Conservation (phyloP, 2,329 filamentous ascomycete genomes). For the Fusarium avenaceum region DNA sequence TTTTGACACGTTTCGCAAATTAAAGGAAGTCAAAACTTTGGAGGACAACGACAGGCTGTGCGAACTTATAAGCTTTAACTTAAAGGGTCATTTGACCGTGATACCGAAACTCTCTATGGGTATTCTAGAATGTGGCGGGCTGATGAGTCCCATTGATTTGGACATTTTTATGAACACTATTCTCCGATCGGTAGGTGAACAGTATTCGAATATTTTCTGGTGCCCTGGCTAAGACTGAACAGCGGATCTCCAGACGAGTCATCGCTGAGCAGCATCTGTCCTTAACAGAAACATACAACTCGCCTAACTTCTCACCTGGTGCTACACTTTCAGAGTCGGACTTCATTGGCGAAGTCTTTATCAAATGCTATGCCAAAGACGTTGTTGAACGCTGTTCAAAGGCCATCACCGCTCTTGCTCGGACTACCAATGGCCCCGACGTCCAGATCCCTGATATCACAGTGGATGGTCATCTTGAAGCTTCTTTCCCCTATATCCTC, state of each 20-base stretch:
- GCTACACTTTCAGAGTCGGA: conserved; percentile 80
- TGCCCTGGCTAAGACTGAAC: neutral
- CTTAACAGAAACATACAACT: conserved; percentile 92
- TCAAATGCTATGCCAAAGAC: conserved; percentile 91
- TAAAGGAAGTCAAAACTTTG: conserved; percentile 85
- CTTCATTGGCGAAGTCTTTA: conserved; percentile 94
- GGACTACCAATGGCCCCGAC: conserved; percentile 78
- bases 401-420: conserved; percentile 80
- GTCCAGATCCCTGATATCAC: conserved; percentile 83
- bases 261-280: conserved; percentile 98
- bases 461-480: conserved; percentile 86
- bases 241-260: conserved; percentile 94
- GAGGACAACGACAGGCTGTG: conserved; percentile 94
- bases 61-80: conserved; percentile 80
- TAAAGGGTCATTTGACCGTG: conserved; percentile 90
- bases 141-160: conserved; percentile 84
- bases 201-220: neutral
- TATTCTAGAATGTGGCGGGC: conserved; percentile 87
- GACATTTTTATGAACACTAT: conserved; percentile 97
- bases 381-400: conserved; percentile 87
- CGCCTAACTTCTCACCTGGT: conserved; percentile 88
- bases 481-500: conserved; percentile 95
- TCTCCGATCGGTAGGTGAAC: conserved; percentile 79
- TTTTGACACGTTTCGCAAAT: conserved; percentile 90
- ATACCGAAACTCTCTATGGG: conserved; percentile 96